Conservation (phyloP, 2,329 filamentous ascomycete species). For the Fusarium temperatum region DNA sequence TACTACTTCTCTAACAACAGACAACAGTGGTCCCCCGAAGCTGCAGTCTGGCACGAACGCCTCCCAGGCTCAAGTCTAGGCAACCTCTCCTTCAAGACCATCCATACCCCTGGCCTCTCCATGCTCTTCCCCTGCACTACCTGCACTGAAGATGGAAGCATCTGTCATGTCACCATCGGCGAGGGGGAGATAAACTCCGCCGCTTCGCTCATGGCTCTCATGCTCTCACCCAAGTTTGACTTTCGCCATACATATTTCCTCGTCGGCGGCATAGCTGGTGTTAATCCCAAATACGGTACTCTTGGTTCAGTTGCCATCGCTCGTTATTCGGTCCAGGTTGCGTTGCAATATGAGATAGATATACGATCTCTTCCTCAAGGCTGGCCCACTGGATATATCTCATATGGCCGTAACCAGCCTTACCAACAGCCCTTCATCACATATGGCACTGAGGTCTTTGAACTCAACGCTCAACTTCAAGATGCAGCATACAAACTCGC, state of each 20-base stretch:
- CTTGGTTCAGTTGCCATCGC: conserved; percentile 73
- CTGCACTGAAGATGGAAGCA: conserved; percentile 66
- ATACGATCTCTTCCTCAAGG: conserved; percentile 71
- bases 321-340: conserved; percentile 76
- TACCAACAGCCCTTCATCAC: conserved; percentile 65
- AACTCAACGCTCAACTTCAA: conserved; percentile 68
- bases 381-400: conserved; percentile 74
- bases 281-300: conserved; percentile 74
- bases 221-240: conserved; percentile 70
- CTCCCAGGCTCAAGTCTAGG: conserved; percentile 57
- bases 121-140: conserved; percentile 71
- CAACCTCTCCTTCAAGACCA: conserved; percentile 64
- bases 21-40: conserved; percentile 69
- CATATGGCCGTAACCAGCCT: conserved; percentile 66
- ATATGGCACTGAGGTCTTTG: conserved; percentile 77
- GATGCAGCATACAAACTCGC: conserved; percentile 63
- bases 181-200: conserved; percentile 81
- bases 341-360: conserved; percentile 80
- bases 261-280: conserved; percentile 76
- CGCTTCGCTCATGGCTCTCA: conserved; percentile 68
- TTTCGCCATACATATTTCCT: conserved; percentile 75
- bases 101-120: conserved; percentile 70
- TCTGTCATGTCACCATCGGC: conserved; percentile 76
- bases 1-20: neutral
- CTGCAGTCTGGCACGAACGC: conserved; percentile 67